A percentile compares a stretch with the other conserved stretches of the same genome.
phyloP scores from a whole-genome alignment of 225 moss, liverwort and hornwort species.

The Straminergon stramineum region DNA sequence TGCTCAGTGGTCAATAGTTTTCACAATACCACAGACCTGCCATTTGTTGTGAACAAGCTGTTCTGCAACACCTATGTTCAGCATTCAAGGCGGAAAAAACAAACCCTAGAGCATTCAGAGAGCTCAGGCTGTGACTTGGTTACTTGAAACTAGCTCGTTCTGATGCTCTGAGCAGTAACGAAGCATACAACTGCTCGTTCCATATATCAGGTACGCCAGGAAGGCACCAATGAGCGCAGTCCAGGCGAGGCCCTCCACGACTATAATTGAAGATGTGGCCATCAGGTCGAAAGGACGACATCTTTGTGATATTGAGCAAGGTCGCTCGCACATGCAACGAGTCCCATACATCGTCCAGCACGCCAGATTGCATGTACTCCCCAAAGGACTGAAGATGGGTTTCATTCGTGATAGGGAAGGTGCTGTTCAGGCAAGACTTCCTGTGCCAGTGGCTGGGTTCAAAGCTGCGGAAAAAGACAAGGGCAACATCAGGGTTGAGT shows the following conservation, averaged over 20 bases:
- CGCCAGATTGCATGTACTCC: constrained; percentile 41
- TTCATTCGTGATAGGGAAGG: constrained; percentile 17
- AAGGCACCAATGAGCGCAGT: constrained; percentile 70
- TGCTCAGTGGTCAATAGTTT: background rate
- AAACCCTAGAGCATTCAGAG: background rate
- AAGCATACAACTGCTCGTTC: constrained; percentile 60
- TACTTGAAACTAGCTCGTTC: background rate
- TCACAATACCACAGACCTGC: background rate
- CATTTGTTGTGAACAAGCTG: background rate
- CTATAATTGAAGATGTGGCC: constrained; percentile 56
- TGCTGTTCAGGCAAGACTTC: constrained; percentile 18
- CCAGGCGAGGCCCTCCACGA: constrained; percentile 24
- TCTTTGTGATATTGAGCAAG: constrained; percentile 43
- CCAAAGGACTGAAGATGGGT: constrained; percentile 14
- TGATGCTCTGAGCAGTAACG: constrained; percentile 19
- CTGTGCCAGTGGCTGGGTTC: constrained; percentile 74
- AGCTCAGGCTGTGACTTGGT: background rate
- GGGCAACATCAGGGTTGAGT: constrained; percentile 52
- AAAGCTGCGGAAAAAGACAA: constrained; percentile 77
- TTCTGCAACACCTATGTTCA: background rate
- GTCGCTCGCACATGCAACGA: constrained; percentile 38
- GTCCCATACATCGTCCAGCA: constrained; percentile 37
- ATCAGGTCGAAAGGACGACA: constrained; percentile 50
- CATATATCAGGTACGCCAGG: constrained; percentile 63
- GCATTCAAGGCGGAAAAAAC: background rate